phyloP scores from a whole-genome alignment of 257 asterid genomes.

The Solanum habrochaites region DNA sequence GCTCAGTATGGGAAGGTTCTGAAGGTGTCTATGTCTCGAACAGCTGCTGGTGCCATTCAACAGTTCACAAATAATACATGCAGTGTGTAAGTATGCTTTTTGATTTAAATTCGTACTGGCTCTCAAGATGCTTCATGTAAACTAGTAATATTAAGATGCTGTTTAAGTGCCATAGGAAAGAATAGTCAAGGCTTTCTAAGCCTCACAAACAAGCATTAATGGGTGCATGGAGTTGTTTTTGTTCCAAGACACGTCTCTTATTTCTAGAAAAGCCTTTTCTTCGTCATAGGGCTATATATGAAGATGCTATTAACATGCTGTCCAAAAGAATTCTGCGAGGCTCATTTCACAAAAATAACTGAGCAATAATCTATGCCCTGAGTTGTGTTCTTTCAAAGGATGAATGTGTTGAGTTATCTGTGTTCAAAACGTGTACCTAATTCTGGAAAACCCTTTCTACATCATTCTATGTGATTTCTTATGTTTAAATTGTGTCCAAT shows the following conservation, averaged over 20 bases:
- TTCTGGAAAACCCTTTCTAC: neutral
- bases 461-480: neutral
- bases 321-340: neutral
- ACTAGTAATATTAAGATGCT: neutral
- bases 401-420: neutral
- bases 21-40: slow-evolving; percentile 92
- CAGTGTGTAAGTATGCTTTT: slow-evolving; percentile 67
- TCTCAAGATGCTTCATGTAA: neutral
- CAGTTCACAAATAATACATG: slow-evolving; percentile 84
- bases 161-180: neutral
- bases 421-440: neutral
- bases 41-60: slow-evolving; percentile 84
- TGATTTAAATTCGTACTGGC: neutral
- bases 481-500: neutral
- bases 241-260: neutral
- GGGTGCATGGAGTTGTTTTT: neutral
- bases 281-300: neutral
- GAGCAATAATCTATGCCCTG: neutral
- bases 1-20: slow-evolving; percentile 86
- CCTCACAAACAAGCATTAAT: neutral
- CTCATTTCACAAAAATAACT: neutral
- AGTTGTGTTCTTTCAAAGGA: neutral
- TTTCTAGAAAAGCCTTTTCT: neutral
- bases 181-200: neutral
- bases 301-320: neutral